Evolutionary conservation across 306 rosid genomes (phyloP), one percentile per base, ranked within the genome.

Genomic region (Begonia loranthoides): DNA sequence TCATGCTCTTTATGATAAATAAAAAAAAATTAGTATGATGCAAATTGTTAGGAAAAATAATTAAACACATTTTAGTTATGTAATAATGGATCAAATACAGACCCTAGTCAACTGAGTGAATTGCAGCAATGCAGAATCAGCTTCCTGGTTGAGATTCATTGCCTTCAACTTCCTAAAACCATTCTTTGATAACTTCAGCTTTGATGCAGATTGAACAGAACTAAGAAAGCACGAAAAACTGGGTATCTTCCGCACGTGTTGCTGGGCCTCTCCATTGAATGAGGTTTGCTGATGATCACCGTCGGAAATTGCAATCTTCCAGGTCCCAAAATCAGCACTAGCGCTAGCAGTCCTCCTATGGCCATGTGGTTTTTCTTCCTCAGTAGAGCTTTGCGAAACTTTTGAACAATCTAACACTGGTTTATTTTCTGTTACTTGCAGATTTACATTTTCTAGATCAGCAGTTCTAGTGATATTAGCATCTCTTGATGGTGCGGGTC

Each of bases 281-380:
- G 81, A 76, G 69, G 51, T 49, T 6, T 63, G 65, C 41, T 54
- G 60, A 39, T 49, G 60, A 53, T 50, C 70, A 57, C 74, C 79
- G 15, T 70, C 92, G 0, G 79, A 61, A 67, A 90, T 84, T 22
- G 81, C 64, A 57, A 90, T 90, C 54, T 86, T 78, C 94, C 92
- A 90, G 17, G 80, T 59, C 65, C 86, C 70, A 67, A 76, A 67
- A 60, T 90, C 95, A 15, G 87, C 80, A 72, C 75, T 79, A 51
- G 95, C 97, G 59, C 95, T 90, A 59, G 99, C 99, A 5, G 81
- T 79, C 76, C 94, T 82, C 66, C 94, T 86, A 71, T 86, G 95
- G 44, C 94, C 88, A 5, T 44, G 84, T n/a, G 70, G 38, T 61
- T 74, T 80, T 33, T 74, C 87, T 43, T 66, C 80, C 56, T 73